Evolutionary conservation across 73 alveolate genomes (phyloP).

Genomic region (Symbiodinium pilosum): DNA sequence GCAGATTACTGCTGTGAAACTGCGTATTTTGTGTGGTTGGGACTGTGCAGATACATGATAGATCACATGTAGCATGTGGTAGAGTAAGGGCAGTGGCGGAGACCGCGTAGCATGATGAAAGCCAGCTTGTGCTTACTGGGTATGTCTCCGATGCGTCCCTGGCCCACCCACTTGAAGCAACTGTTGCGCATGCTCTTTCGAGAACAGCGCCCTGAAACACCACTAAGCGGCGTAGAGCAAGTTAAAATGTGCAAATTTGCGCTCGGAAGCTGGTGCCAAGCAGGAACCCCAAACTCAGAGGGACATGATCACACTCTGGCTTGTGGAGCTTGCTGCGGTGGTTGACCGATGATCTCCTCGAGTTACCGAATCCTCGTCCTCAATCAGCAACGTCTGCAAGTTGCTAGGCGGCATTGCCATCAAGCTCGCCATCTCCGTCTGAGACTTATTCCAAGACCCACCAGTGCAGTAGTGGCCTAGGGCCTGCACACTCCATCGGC

Average conservation of each 20-base stretch:
- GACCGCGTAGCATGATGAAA: too few relatives aligned
- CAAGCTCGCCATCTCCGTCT: slow-evolving; percentile 27
- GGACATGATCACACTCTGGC: slow-evolving; percentile 20
- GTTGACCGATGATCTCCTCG: slow-evolving; percentile 50
- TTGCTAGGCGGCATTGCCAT: slow-evolving; percentile 43
- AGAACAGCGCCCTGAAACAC: background rate
- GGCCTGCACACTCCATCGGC: slow-evolving; percentile 63
- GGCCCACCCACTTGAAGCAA: background rate
- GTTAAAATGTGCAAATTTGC: background rate
- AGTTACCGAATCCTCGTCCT: slow-evolving; percentile 47
- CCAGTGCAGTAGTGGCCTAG: slow-evolving; percentile 34
- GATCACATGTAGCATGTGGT: too few relatives aligned
- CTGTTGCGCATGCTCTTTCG: background rate
- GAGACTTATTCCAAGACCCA: slow-evolving; percentile 17
- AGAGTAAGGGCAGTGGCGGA: too few relatives aligned
- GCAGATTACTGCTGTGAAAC: background rate
- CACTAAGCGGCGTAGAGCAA: background rate
- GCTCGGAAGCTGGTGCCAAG: slow-evolving; percentile 6
- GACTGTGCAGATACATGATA: too few relatives aligned
- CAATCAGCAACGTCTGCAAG: slow-evolving; percentile 45
- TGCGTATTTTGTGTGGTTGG: too few relatives aligned
- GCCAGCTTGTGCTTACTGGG: too few relatives aligned
- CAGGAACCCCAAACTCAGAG: too few relatives aligned
- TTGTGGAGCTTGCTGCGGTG: slow-evolving; percentile 20
- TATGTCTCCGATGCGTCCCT: background rate